These are phyloP conservation scores for Graphilbum fragrans DNA, from an alignment of 2,329 filamentous ascomycete genomes.

Conservation along the genomic window DNA sequence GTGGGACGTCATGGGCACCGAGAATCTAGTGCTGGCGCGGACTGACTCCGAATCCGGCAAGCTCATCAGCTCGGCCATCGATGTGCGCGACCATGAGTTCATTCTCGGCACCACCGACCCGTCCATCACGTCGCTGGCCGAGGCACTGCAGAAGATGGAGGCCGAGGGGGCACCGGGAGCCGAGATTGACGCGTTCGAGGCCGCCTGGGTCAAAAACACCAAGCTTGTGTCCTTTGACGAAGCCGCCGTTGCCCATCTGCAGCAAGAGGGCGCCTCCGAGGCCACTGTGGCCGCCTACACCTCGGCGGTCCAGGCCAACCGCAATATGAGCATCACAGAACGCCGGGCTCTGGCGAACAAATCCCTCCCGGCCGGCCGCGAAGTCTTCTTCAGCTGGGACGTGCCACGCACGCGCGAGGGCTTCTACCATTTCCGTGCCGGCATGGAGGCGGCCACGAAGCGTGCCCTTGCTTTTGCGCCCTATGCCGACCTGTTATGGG, in stretches of 20 bases:
- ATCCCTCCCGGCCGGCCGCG: conserved; percentile 44
- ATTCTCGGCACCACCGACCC: conserved; percentile 45
- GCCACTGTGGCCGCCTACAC: conserved; percentile 58
- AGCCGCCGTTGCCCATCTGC: conserved; percentile 66
- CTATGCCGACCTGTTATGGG: conserved; percentile 91
- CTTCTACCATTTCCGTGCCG: conserved; percentile 80
- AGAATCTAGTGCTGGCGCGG: conserved; percentile 88
- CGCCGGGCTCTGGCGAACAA: conserved; percentile 61
- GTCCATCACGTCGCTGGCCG: conserved; percentile 35
- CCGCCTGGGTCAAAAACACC: conserved; percentile 77
- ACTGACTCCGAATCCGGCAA: conserved; percentile 93
- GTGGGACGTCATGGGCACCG: conserved; percentile 95
- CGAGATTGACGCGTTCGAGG: conserved; percentile 79
- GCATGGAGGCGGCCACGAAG: conserved; percentile 80
- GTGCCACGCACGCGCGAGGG: conserved; percentile 87
- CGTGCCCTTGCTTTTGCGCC: conserved; percentile 84
- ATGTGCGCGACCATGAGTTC: conserved; percentile 92
- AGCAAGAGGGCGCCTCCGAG: conserved; percentile 49
- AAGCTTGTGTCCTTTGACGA: conserved; percentile 87
- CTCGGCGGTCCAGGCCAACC: conserved; percentile 45
- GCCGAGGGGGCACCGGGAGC: conserved; percentile 59
- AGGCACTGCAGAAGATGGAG: conserved; percentile 86
- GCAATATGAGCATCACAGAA: conserved; percentile 64
- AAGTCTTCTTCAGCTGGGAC: conserved; percentile 77
- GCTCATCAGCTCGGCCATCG: conserved; percentile 79